phyloP scores from a whole-genome alignment of 352 stramenopile genomes.

The Phytopythium boreale region DNA sequence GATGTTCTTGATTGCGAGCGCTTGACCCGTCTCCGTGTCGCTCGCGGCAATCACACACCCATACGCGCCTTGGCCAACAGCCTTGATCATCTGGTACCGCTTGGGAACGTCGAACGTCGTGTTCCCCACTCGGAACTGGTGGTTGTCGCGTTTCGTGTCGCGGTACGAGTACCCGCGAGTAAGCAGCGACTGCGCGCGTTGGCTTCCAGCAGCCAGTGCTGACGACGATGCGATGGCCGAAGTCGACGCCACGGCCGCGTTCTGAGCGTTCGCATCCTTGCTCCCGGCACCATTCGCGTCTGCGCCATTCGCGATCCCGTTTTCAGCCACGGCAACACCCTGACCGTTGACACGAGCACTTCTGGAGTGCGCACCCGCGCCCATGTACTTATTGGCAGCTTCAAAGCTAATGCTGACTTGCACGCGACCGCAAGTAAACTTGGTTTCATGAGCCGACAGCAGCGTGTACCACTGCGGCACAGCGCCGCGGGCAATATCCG shows the following conservation, averaged over 20 bases:
- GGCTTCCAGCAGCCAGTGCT: constrained; percentile 21
- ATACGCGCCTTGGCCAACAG: constrained; percentile 89
- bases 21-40: constrained; percentile 81
- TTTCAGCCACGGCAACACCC: neutral
- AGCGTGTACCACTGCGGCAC: constrained; percentile 87
- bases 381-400: constrained; percentile 18
- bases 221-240: neutral
- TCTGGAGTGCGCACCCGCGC: neutral
- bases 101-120: constrained; percentile 84
- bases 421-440: constrained; percentile 81
- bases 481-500: constrained; percentile 76
- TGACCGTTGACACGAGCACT: neutral
- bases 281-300: neutral
- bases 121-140: constrained; percentile 85
- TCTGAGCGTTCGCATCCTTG: neutral
- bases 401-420: constrained; percentile 88
- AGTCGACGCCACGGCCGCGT: neutral
- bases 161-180: constrained; percentile 79
- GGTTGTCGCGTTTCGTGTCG: constrained; percentile 82
- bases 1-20: constrained; percentile 96
- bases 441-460: constrained; percentile 77
- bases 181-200: constrained; percentile 43
- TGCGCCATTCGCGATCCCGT: neutral
- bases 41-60: constrained; percentile 89
- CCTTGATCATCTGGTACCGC: constrained; percentile 89